Percentiles rank a stretch among this genome's conserved stretches.
Conservation (phyloP, 2,329 filamentous ascomycete genomes). For the Fusarium pininemorale region DNA sequence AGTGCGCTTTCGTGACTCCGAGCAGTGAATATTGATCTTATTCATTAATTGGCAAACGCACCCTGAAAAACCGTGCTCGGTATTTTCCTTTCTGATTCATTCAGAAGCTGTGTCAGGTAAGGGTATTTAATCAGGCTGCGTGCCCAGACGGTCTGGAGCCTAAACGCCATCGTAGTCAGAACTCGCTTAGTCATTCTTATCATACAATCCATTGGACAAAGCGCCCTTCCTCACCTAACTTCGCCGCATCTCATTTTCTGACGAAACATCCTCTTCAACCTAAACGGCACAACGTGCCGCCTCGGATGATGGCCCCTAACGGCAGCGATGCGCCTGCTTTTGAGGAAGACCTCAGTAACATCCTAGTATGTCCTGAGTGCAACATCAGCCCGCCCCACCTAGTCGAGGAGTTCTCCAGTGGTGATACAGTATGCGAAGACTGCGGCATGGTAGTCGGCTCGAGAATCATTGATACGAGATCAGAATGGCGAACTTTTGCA, state of each 20-base stretch:
- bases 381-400: constrained; percentile 91
- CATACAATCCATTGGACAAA: constrained; percentile 14
- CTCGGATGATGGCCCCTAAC: constrained; percentile 58
- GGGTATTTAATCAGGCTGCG: not conserved
- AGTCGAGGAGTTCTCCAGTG: constrained; percentile 89
- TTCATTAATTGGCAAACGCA: not conserved
- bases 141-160: not conserved
- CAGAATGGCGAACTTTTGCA: constrained; percentile 98
- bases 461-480: constrained; percentile 92
- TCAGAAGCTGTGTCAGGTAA: not conserved
- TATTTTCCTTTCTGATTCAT: not conserved
- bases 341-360: constrained; percentile 86
- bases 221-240: constrained; percentile 16
- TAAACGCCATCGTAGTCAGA: not conserved
- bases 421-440: constrained; percentile 90
- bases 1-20: not conserved
- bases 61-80: not conserved
- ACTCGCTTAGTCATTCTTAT: constrained; percentile 25
- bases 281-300: constrained; percentile 54
- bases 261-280: constrained; percentile 47
- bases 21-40: not conserved
- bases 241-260: constrained; percentile 27
- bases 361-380: constrained; percentile 89
- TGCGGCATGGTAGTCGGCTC: constrained; percentile 92
- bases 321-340: constrained; percentile 57